Evolutionary conservation across 768 basidiomycete species (phyloP), one percentile per base, ranked within the genome.

Genomic region (Dictyophora rubrovolvata): DNA sequence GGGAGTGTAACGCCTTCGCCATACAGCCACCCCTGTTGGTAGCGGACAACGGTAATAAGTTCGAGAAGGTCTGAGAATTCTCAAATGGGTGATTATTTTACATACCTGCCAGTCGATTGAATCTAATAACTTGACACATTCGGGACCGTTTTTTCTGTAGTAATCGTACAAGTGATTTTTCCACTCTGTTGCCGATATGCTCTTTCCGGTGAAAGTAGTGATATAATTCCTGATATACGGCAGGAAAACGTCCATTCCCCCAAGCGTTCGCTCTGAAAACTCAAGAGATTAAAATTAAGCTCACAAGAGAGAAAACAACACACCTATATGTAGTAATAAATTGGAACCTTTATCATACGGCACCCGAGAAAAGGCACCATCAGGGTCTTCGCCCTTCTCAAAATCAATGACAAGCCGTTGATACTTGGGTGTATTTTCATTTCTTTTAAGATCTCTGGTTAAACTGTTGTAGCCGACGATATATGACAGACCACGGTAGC

Each of bases 321-420:
- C 58, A 87, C 88, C 93, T 20, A 97, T 77, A 68, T 89, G 79
- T 17, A 94, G 78, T 16, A 98, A 73, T 65, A 98, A 83, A 68
- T 93, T 95, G 8, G 89, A 79, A 22, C 94, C 94, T 71, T 94
- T 89, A 69, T 89, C 87, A 64, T 95, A 95, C 1, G 93, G 87
- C 48, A 96, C 76, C 53, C 75, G 68, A 61, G 75, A 77, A 69
- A 86, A 91, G 5, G 87, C 86, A 52, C 85, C 85, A 66, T 93
- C 88, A 1, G 87, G 82, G 66, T 87, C 84, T 71, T 91, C 81
- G 14, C 87, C 86, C 49, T 75, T 69, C 47, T 86, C 79, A 63
- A 87, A 91, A 20, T 82, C 76, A 62, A 90, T 85, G 5, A 91
- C 81, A 34, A 96, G 77, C 17, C 87, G 75, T 72, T 89, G 92